Base-by-base conservation (phyloP, 148 eudicot species). In the Drosera capensis region DNA sequence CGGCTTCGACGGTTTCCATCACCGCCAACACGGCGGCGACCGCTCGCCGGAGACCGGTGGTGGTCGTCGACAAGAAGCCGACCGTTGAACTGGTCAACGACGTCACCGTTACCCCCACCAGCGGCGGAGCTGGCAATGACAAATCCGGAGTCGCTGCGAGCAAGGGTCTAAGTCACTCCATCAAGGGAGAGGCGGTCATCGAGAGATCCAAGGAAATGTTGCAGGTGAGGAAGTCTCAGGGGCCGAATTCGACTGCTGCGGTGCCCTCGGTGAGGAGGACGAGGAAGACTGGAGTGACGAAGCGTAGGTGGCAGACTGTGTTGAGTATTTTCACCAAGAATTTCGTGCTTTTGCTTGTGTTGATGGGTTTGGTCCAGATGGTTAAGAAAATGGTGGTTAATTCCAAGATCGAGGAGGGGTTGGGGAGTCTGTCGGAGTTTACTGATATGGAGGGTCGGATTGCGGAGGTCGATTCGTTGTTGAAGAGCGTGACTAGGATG, bases 1-100 rank as follows among this genome's bases (percentile, higher is more conserved):
- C 96, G 6, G 76, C 86, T 3, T 87, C 96, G 7, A 87, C 86
- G 4, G 68, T 80, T 39, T 82, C 96, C 6, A 74, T 66, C 40
- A 69, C 82, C 31, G 82, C 85, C 14, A 76, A 82, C 56, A 68
- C 81, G 2, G 38, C 74, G 25, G 40, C 72, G 5, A 23, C 68
- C 14, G 20, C 68, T 15, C 68, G 85, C 22, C 94, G 96, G 18
- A 60, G 90, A 14, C 62, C 77, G 0, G 61, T 63, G 41, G 30
- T 63, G 23, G 23, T 45, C 46, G 61, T 60, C 20, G 88, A 86
- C 25, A 63, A 69, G 45, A 72, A 66, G 24, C 45, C 69, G 46
- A 55, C 48, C 30, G 20, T 70, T 2, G 85, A 70, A 14, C 25
- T 77, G n/a, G 57, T 71, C 52, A 66, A 55, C 37, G 68, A 48